These are phyloP conservation scores for Metschnikowia hibisci DNA, from an alignment of 805 yeast genomes.

Conservation along the genomic window DNA sequence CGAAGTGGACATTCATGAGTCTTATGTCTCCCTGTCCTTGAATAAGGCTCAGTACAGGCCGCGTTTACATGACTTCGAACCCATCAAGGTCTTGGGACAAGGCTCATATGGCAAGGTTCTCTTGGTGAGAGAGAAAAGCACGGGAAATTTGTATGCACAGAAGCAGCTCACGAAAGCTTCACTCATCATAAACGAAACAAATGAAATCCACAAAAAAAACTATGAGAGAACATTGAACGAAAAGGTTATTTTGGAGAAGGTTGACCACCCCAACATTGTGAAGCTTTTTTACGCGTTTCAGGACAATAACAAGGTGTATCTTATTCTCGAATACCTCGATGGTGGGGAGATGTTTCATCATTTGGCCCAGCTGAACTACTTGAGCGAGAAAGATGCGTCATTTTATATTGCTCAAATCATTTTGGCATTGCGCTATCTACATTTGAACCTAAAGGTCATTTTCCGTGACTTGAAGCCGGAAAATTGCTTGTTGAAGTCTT, in stretches of 20 bases:
- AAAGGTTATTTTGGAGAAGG: constrained; percentile 63
- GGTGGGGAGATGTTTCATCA: constrained; percentile 84
- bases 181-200: constrained; percentile 49
- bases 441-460: constrained; percentile 32
- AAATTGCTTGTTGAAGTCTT: constrained; percentile 41
- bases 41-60: constrained; percentile 13
- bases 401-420: constrained; percentile 19
- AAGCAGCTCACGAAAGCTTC: constrained; percentile 82
- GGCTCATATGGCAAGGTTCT: constrained; percentile 90
- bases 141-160: constrained; percentile 75
- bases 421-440: constrained; percentile 19
- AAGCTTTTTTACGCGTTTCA: constrained; percentile 80
- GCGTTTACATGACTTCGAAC: constrained; percentile 57
- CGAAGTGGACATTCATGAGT: constrained; percentile 31
- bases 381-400: constrained; percentile 19
- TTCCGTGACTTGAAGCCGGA: constrained; percentile 45
- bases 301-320: constrained; percentile 69
- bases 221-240: constrained; percentile 80
- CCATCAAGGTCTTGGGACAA: constrained; percentile 72
- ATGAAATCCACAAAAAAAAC: constrained; percentile 23
- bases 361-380: constrained; percentile 36
- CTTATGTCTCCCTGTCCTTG: constrained; percentile 28
- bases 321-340: constrained; percentile 75
- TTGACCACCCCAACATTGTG: constrained; percentile 74
- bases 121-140: constrained; percentile 60